Evolutionary conservation across 2,329 filamentous ascomycete species (phyloP).

Genomic region (Teratosphaeria destructans): DNA sequence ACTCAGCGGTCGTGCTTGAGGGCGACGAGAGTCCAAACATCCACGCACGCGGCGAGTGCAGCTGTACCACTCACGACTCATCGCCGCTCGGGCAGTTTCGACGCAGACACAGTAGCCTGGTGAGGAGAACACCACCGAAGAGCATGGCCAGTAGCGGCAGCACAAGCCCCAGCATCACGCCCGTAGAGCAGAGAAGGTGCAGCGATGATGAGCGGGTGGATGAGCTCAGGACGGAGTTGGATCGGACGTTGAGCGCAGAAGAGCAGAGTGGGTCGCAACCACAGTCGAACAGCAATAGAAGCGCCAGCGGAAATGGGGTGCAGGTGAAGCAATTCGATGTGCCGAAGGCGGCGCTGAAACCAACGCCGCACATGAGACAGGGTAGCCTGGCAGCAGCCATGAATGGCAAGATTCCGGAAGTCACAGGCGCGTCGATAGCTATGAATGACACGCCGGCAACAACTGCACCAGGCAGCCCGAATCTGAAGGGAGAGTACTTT

Average conservation of each 20-base stretch:
- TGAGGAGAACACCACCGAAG: constrained; percentile 12
- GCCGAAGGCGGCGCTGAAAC: not conserved
- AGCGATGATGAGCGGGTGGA: constrained; percentile 18
- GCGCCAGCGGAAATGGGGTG: not conserved
- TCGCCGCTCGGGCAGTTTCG: constrained; percentile 21
- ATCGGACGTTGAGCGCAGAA: constrained; percentile 16
- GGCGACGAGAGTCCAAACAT: constrained; percentile 7
- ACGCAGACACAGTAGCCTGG: constrained; percentile 23
- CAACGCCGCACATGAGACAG: constrained; percentile 3
- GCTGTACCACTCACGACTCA: constrained; percentile 19
- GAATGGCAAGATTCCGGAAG: constrained; percentile 15
- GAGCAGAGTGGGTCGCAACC: constrained; percentile 1
- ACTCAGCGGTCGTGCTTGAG: not conserved
- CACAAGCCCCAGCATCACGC: not conserved
- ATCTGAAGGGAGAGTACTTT: constrained; percentile 11
- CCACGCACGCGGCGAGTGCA: constrained; percentile 19
- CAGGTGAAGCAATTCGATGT: not conserved
- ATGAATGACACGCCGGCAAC: constrained; percentile 54
- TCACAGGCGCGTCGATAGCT: constrained; percentile 26
- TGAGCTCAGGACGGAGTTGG: constrained; percentile 20
- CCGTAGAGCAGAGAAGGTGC: not conserved
- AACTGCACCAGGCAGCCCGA: constrained; percentile 47
- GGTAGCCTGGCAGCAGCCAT: constrained; percentile 18
- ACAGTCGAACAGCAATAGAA: not conserved
- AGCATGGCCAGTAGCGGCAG: constrained; percentile 20